Evolutionary conservation across 1,284 basidiomycete genomes (phyloP).

Genomic region (Caloboletus firmus): DNA sequence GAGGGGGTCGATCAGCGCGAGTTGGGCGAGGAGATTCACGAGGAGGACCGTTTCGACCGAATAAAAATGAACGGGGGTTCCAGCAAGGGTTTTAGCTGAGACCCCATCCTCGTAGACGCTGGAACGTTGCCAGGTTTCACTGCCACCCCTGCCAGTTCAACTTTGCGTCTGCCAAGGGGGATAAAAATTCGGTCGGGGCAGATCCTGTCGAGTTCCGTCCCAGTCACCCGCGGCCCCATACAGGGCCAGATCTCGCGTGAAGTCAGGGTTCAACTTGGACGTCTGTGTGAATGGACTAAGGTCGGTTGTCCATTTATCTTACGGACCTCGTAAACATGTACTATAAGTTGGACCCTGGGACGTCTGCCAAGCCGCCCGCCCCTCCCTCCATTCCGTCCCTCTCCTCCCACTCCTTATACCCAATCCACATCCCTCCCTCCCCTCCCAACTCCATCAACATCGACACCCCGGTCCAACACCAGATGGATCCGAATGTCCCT

Average conservation of each 20-base stretch:
- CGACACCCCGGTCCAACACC: conserved; percentile 1
- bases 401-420: conserved; percentile 25
- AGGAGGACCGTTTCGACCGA: conserved; percentile 4
- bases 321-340: conserved; percentile 7
- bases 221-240: neutral
- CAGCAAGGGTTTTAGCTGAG: too few species aligned
- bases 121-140: conserved; percentile 7
- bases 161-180: neutral
- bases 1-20: conserved; percentile 8
- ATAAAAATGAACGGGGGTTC: conserved; percentile 9
- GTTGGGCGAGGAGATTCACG: neutral
- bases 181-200: neutral
- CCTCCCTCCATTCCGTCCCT: conserved; percentile 31
- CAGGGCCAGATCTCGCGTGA: conserved; percentile 5
- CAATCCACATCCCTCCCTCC: conserved; percentile 18
- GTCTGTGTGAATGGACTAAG: conserved; percentile 27
- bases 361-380: conserved; percentile 28
- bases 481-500: conserved; percentile 25
- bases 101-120: neutral
- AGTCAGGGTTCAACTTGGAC: conserved; percentile 19
- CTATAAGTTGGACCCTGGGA: conserved; percentile 35
- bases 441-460: neutral
- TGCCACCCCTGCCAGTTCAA: conserved; percentile 7
- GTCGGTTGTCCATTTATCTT: conserved; percentile 11
- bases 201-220: conserved; percentile 1